phyloP scores from a whole-genome alignment of 441 rosid species.

The Gossypium davidsonii region DNA sequence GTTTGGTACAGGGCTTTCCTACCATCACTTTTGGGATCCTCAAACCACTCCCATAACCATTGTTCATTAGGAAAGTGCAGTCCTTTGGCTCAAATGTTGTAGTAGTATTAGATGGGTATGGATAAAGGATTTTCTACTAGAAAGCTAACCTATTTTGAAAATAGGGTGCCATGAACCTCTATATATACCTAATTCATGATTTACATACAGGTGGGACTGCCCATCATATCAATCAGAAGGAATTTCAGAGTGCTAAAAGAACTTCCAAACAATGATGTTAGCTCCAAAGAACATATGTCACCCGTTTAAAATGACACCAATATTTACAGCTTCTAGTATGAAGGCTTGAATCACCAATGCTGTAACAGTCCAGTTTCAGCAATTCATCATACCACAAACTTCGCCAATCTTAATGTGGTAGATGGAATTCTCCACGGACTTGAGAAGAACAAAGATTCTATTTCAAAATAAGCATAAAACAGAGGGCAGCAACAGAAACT shows the following conservation, averaged over 20 bases:
- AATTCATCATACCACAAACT: neutral
- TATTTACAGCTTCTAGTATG: neutral
- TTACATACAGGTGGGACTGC: neutral
- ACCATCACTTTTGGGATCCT: too few relatives aligned
- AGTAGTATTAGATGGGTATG: neutral
- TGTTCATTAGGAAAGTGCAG: too few relatives aligned
- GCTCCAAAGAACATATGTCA: neutral
- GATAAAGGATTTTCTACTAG: neutral
- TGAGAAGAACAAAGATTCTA: neutral
- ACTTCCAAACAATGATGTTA: neutral
- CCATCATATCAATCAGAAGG: neutral
- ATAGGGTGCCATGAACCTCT: neutral
- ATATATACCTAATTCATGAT: neutral
- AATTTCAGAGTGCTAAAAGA: neutral
- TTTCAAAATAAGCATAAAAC: neutral
- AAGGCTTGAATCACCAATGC: conserved; percentile 3
- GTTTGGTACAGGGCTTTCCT: too few relatives aligned
- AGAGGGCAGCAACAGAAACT: neutral
- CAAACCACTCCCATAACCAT: too few relatives aligned
- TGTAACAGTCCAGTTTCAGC: neutral
- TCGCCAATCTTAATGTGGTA: neutral
- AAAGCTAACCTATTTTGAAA: neutral
- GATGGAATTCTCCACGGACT: neutral
- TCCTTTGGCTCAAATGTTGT: neutral
- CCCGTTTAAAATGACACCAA: neutral